Evolutionary conservation across 768 basidiomycete species (phyloP).

Genomic region (Termitomyces sp.): DNA sequence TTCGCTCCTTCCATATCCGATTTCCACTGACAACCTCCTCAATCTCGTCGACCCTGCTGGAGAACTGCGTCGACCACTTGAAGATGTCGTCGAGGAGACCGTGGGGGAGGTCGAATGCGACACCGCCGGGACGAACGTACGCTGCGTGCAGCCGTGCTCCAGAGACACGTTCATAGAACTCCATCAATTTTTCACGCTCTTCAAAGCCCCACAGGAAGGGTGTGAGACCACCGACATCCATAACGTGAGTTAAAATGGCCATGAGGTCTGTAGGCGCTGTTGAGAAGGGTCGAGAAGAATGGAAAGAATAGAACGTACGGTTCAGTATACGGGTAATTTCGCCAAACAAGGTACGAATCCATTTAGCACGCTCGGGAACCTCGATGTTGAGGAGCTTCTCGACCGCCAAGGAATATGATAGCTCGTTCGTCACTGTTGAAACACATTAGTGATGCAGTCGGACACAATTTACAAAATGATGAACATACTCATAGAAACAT

Average conservation of each 20-base stretch:
- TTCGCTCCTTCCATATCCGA: conserved; percentile 97
- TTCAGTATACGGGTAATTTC: conserved; percentile 96
- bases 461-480: background rate
- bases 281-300: conserved; percentile 5
- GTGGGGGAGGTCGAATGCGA: conserved; percentile 96
- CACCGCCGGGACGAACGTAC: conserved; percentile 97
- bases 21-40: conserved; percentile 98
- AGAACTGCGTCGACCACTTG: conserved; percentile 96
- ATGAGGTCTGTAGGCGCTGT: conserved; percentile 67
- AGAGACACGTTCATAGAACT: conserved; percentile 99
- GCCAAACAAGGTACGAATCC: conserved; percentile 96
- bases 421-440: conserved; percentile 91
- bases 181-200: conserved; percentile 99
- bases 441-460: conserved; percentile 5
- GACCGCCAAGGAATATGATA: conserved; percentile 95
- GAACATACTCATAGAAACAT: conserved; percentile 95
- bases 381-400: conserved; percentile 98
- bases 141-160: conserved; percentile 96
- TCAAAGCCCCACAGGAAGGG: conserved; percentile 99
- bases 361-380: conserved; percentile 95
- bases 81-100: conserved; percentile 99
- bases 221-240: conserved; percentile 97
- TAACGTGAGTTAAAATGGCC: conserved; percentile 93
- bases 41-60: conserved; percentile 89
- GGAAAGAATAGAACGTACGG: conserved; percentile 47